A percentile compares a stretch with the other conserved stretches of the same genome.
These are phyloP conservation scores for Ceratocystis ficicola DNA, from an alignment of 2,329 filamentous ascomycete species.

Conservation along the genomic window DNA sequence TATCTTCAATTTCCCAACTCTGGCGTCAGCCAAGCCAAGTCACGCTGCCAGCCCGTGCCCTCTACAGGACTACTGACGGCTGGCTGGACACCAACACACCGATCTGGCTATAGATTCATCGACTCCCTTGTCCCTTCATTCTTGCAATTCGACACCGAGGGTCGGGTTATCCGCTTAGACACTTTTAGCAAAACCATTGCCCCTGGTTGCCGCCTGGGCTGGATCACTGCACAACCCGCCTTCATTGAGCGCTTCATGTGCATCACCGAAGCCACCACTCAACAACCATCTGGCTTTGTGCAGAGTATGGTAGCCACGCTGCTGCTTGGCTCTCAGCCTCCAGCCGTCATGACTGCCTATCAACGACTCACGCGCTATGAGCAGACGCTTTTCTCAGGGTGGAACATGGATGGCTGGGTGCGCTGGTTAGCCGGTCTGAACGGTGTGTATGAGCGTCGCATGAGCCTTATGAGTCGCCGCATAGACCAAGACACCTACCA, in stretches of 20 bases:
- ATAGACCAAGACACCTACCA: slow-evolving; percentile 57
- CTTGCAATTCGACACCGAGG: slow-evolving; percentile 68
- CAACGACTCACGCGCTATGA: slow-evolving; percentile 37
- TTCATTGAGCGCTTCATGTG: slow-evolving; percentile 57
- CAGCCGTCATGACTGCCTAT: slow-evolving; percentile 34
- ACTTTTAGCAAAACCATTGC: slow-evolving; percentile 91
- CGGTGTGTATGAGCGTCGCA: slow-evolving; percentile 71
- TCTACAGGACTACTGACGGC: slow-evolving; percentile 28
- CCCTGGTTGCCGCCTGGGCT: slow-evolving; percentile 78
- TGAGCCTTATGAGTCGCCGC: slow-evolving; percentile 63
- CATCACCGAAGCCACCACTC: slow-evolving; percentile 65
- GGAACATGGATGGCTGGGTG: slow-evolving; percentile 77
- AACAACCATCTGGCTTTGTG: slow-evolving; percentile 81
- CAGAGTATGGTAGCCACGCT: slow-evolving; percentile 70
- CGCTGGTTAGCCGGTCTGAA: slow-evolving; percentile 80
- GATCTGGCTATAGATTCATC: slow-evolving; percentile 61
- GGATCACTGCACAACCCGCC: slow-evolving; percentile 74
- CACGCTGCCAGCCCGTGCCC: slow-evolving; percentile 31
- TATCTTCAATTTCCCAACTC: slow-evolving; percentile 80
- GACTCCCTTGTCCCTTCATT: slow-evolving; percentile 77
- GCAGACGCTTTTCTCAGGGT: slow-evolving; percentile 43
- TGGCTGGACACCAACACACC: slow-evolving; percentile 28
- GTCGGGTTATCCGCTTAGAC: slow-evolving; percentile 77
- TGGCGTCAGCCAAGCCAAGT: slow-evolving; percentile 39
- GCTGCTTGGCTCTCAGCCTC: slow-evolving; percentile 54